Evolutionary conservation across 2,329 filamentous ascomycete genomes (phyloP), one percentile per base, ranked within the genome.

Genomic region (Paecilomyces formosus): DNA sequence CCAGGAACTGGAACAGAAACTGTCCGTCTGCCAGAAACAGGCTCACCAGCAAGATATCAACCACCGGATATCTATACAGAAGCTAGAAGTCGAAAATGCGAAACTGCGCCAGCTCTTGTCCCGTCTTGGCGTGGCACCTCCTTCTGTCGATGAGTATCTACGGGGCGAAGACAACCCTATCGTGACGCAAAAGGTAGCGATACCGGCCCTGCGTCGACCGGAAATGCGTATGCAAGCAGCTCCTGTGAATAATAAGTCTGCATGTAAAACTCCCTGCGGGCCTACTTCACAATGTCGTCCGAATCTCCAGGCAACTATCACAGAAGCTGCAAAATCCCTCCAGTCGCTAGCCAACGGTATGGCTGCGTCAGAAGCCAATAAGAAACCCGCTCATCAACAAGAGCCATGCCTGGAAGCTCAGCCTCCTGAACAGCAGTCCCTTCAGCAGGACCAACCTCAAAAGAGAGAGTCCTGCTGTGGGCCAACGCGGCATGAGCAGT

Each of bases 1-100:
- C 49, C 70, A 66, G n/a, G 71, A 74, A 30, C 58, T 75, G 13
- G 71, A 74, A 55, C 66, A 73, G 57, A 69, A 68, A 39, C 58
- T 75, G 21, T 64, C 65, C 0, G 55, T 33, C 1, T 65, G 60
- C 24, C 66, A 74, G 55, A 63, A 68, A 55, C 61, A 70, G 52
- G 63, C 65, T 0, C 66, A 68, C 11, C 66, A 64, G 28, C 67
- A 65, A 31, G 72, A 75, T 57, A 66, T 75, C 15, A 63, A 73
- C 35, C 63, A 74, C 26, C 64, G 72, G 55, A 57, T 75, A n/a
- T 60, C 63, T 2, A 56, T 68, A 6, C 73, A 75, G 60, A 72
- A 62, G 56, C 57, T 74, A 1, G 66, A 73, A 54, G 64, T 66
- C 0, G 72, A 75, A 61, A 75, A 75, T 57, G 59, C 61, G 3